Base-by-base conservation (phyloP, 768 basidiomycete species). In the Amanita rubescens region DNA sequence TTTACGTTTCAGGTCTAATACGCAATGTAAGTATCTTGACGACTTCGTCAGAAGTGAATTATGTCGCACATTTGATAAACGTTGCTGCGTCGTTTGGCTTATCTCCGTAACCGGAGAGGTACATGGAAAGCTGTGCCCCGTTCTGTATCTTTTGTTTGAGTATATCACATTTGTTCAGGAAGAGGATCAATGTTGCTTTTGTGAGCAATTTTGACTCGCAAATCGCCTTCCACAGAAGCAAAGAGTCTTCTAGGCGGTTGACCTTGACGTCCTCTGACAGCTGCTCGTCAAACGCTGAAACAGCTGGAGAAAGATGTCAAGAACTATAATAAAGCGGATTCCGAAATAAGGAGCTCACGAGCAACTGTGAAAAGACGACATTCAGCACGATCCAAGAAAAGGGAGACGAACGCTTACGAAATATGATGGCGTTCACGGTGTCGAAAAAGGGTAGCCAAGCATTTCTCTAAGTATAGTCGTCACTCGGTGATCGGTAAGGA, bases 401-500 rank as follows among this genome's bases (percentile, higher is more conserved):
- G 61, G 30, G 5, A 48, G 30, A 12, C 73, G 66, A 3, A 0
- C 69, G 80, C 58, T 67, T 72, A 64, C 87, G 79, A 68, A 90
- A 89, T 55, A 90, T 88, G 59, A 90, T 84, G 3, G 86, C 84
- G 60, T 85, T 79, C 19, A 86, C 77, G 56, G 80, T 79, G 57
- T 88, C 84, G 51, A 89, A 89, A 63, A 76, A 87, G 2, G 84
- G 80, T 3, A 83, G 68, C 87, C 87, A 89, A 24, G 82, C 82
- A 41, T 80, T 75, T 12, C 87, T 81, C 82, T 87, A 63, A 37
- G 19, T 7, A 34, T 37, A 25, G 33, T 27, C 37, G 3, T 11
- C 11, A 30, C n/a, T 43, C 17, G 3, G 43, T 9, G 6, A 43
- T 15, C 5, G 12, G 41, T 3, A 51, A 49, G 9, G 5, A 43